These are phyloP conservation scores for Peronospora farinosa DNA, from an alignment of 352 stramenopile genomes.

Conservation along the genomic window DNA sequence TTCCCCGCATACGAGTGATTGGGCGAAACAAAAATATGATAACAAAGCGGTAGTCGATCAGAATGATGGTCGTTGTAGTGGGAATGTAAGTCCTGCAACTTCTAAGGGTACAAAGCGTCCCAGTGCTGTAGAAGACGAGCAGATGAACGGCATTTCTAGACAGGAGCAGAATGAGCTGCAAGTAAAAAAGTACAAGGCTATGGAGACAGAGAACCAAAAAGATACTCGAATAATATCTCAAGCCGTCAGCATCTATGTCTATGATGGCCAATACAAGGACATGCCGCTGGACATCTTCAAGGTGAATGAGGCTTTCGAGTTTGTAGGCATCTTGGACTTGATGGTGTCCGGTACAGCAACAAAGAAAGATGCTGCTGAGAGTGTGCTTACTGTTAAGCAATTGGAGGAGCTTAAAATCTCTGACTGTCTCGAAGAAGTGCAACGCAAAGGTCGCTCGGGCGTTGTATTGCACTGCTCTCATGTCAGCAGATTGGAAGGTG, in stretches of 20 bases:
- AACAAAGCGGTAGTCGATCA: not conserved
- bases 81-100: conserved; percentile 12
- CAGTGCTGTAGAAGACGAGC: conserved; percentile 26
- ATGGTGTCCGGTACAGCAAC: conserved; percentile 32
- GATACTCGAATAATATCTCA: conserved; percentile 22
- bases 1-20: conserved; percentile 52
- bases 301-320: conserved; percentile 82
- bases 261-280: conserved; percentile 55
- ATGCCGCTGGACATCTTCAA: conserved; percentile 52
- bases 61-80: conserved; percentile 8
- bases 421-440: conserved; percentile 53
- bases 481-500: conserved; percentile 24
- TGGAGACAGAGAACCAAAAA: conserved; percentile 2
- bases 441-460: conserved; percentile 41
- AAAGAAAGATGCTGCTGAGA: conserved; percentile 12
- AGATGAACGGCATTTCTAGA: not conserved
- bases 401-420: conserved; percentile 58
- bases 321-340: conserved; percentile 67
- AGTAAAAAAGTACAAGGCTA: conserved; percentile 42
- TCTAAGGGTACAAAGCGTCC: conserved; percentile 40
- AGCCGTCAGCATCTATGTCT: conserved; percentile 64
- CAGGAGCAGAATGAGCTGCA: conserved; percentile 9
- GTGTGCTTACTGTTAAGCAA: conserved; percentile 23
- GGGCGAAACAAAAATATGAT: conserved; percentile 36
- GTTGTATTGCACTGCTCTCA: conserved; percentile 69